Conservation (phyloP, 495 filamentous ascomycete genomes). For the Pseudoneurospora amorphoporcata region DNA sequence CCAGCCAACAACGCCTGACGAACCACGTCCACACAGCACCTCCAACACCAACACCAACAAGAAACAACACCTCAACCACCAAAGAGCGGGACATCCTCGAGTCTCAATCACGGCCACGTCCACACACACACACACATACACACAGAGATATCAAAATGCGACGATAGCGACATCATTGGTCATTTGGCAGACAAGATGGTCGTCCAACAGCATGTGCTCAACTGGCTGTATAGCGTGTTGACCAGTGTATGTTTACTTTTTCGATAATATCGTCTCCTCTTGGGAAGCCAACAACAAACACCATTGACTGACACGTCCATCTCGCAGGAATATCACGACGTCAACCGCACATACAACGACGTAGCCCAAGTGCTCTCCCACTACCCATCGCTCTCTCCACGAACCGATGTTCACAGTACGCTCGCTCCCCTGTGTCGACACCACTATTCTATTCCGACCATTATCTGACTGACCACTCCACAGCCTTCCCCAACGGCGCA, state of each 20-base stretch:
- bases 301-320: conserved; percentile 6
- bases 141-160: background rate
- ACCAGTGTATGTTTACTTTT: conserved; percentile 47
- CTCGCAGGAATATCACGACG: conserved; percentile 79
- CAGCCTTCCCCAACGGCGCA: conserved; percentile 81
- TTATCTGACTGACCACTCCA: conserved; percentile 1
- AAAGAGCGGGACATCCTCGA: background rate
- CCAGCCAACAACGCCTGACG: background rate
- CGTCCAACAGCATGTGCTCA: conserved; percentile 78
- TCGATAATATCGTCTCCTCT: background rate
- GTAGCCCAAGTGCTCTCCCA: conserved; percentile 72
- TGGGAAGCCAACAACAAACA: background rate
- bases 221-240: conserved; percentile 90
- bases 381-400: conserved; percentile 75
- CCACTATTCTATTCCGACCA: background rate
- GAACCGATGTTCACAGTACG: conserved; percentile 94
- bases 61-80: background rate
- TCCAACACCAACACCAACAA: background rate
- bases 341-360: conserved; percentile 86
- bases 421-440: background rate
- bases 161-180: background rate
- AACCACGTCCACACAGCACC: background rate
- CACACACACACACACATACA: background rate
- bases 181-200: conserved; percentile 45
- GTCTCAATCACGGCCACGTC: background rate